Evolutionary conservation across 768 basidiomycete species (phyloP), one percentile per base, ranked within the genome.

Genomic region (Tulasnella sp.): DNA sequence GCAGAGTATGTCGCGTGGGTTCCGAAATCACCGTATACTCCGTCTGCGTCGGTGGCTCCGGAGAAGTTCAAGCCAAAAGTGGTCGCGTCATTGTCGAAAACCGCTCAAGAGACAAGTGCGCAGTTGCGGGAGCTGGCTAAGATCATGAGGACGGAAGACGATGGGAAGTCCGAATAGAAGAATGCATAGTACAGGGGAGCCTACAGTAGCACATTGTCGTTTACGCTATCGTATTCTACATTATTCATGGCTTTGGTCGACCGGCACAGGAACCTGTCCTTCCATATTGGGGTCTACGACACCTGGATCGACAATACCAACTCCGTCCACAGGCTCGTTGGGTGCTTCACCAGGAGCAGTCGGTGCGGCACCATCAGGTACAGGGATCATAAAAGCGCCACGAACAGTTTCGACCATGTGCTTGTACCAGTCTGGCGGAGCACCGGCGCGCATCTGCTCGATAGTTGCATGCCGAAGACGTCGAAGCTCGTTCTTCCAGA

Each of bases 371-470:
- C 29, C 42, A 11, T 67, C 39, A 40, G 67, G 36, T 7, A 47
- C 42, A 4, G 69, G 42, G 47, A 52, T 41, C 69, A 70, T 70
- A 26, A 72, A 72, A 39, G 89, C 89, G 59, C 84, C 84, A 70
- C 92, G 83, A 52, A 93, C 87, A n/a, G 90, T 87, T 77, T 90
- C 83, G 9, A 92, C 78, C 91, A 94, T 93, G 86, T 90, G 89
- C 75, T 89, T 82, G 76, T 88, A 94, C 92, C 92, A 94, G 74
- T 94, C 92, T 62, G 87, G 87, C 67, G 91, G 90, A 2, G 85
- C 89, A 36, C 89, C 89, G 22, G 87, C 86, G 80, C 92, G 92
- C 78, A 94, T 90, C 77, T 93, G 92, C 76, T 93, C 89, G 9
- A 81, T 84, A 0, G 92, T 90, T n/a, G 92, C 81, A 75, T 89